Evolutionary conservation across 768 basidiomycete species (phyloP), one percentile per base, ranked within the genome.

Genomic region (Auriculariales sp.): DNA sequence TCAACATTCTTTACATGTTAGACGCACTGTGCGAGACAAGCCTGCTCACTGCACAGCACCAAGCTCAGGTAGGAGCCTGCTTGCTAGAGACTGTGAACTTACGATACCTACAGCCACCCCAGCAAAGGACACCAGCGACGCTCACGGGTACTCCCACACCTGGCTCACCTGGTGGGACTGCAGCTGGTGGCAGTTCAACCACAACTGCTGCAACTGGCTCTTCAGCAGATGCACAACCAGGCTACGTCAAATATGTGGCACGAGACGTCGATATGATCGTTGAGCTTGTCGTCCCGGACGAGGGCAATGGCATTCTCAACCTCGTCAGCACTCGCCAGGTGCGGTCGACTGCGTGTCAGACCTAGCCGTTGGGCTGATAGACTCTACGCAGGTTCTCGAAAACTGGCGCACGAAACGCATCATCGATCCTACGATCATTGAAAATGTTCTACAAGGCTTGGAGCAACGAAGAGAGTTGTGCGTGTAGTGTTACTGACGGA

Each of bases 1-100:
- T 97, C 57, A 95, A 95, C 63, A 82, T 94, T 52, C 69, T 95
- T 0, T 90, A 94, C 62, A 81, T 93, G 60, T 75, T 97, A 35
- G 91, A 94, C 63, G 80, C 84, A 0, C 72, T 95, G 11, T 91
- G 85, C 62, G 87, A 89, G 59, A 74, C 79, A 0, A 87, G 78
- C 28, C 69, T 86, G 3, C 69, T 83, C 29, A 56, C 74, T 81
- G 0, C 74, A 75, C 46, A 77, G 78, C 46, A 82, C 78, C 68
- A 74, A 3, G n/a, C n/a, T n/a, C n/a, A n/a, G n/a, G n/a, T n/a
- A n/a, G n/a, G n/a, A n/a, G n/a, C n/a, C n/a, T n/a, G n/a, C n/a
- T n/a, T n/a, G n/a, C n/a, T n/a, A n/a, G n/a, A n/a, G n/a, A n/a
- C n/a, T n/a, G n/a, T n/a, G n/a, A n/a, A n/a, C n/a, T n/a, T n/a